Conservation (phyloP, 2,329 filamentous ascomycete species). For the Trichoderma sp. region DNA sequence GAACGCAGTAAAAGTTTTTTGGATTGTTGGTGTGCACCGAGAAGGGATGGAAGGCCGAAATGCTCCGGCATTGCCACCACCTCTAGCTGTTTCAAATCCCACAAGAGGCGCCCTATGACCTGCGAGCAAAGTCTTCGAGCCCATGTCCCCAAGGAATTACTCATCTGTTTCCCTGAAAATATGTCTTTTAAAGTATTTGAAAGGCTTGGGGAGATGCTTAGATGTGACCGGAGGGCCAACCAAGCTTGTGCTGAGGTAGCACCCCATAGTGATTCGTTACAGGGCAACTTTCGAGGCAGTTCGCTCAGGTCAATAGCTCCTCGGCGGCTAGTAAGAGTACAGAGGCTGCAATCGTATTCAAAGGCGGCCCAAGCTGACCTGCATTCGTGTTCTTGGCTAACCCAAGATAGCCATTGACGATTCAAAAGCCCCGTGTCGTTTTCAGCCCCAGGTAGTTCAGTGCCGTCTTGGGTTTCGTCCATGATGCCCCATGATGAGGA, state of each 20-base stretch:
- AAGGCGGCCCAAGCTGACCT: not conserved
- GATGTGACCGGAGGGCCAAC: not conserved
- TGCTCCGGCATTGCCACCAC: not conserved
- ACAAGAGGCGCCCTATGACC: not conserved
- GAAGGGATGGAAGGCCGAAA: not conserved
- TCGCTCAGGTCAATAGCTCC: not conserved
- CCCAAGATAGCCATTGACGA: not conserved
- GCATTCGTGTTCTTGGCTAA: not conserved
- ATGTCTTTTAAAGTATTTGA: not conserved
- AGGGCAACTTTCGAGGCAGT: not conserved
- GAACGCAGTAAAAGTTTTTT: not conserved
- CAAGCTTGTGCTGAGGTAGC: not conserved
- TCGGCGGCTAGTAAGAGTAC: not conserved
- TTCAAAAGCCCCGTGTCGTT: not conserved
- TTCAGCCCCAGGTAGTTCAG: not conserved
- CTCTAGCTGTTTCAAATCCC: not conserved
- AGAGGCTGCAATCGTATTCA: not conserved
- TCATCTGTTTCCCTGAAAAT: not conserved
- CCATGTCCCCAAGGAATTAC: not conserved
- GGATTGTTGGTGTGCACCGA: not conserved
- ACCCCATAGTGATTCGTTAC: not conserved
- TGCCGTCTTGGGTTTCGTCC: not conserved
- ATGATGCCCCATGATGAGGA: not conserved
- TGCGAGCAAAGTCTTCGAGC: not conserved
- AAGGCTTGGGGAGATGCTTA: not conserved